Percentiles rank a stretch among this genome's conserved stretches.
Evolutionary conservation across 2,329 filamentous ascomycete genomes (phyloP).

Genomic region (Stagonosporopsis tanaceti): DNA sequence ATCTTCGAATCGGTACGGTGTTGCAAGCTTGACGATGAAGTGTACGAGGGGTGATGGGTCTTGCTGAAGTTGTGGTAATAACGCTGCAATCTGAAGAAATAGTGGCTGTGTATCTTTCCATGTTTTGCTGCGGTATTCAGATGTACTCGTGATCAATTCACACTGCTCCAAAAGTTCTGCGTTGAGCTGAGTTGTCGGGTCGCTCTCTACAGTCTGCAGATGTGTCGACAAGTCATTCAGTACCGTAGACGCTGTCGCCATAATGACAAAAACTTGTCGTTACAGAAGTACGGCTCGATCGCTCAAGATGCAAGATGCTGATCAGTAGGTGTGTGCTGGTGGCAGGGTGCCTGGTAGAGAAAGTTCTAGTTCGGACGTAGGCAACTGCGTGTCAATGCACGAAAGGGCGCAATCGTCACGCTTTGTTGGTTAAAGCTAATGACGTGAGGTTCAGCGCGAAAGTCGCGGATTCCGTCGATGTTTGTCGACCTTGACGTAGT

Average conservation of each 20-base stretch:
- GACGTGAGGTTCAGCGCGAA: neutral
- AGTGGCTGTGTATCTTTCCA: slow-evolving; percentile 46
- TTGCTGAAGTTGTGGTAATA: slow-evolving; percentile 63
- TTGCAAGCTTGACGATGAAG: slow-evolving; percentile 60
- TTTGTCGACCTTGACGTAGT: slow-evolving; percentile 5
- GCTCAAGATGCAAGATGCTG: neutral
- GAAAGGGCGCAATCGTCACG: neutral
- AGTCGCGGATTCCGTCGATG: neutral
- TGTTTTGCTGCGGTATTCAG: slow-evolving; percentile 37
- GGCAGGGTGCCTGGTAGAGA: slow-evolving; percentile 23
- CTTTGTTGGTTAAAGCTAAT: neutral
- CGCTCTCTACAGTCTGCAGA: slow-evolving; percentile 54
- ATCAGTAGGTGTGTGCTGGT: slow-evolving; percentile 15
- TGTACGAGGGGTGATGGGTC: slow-evolving; percentile 64
- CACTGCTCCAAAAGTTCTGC: slow-evolving; percentile 60
- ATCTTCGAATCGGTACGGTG: slow-evolving; percentile 52
- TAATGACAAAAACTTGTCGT: slow-evolving; percentile 3
- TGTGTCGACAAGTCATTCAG: slow-evolving; percentile 51
- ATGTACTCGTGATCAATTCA: slow-evolving; percentile 52
- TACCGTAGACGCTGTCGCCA: slow-evolving; percentile 30
- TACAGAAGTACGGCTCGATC: neutral
- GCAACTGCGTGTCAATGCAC: slow-evolving; percentile 38
- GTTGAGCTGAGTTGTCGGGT: slow-evolving; percentile 58
- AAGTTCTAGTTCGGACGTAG: slow-evolving; percentile 39
- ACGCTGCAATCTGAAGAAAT: slow-evolving; percentile 57